Evolutionary conservation across 2,329 filamentous ascomycete genomes (phyloP).

Genomic region (Alternaria triticina): DNA sequence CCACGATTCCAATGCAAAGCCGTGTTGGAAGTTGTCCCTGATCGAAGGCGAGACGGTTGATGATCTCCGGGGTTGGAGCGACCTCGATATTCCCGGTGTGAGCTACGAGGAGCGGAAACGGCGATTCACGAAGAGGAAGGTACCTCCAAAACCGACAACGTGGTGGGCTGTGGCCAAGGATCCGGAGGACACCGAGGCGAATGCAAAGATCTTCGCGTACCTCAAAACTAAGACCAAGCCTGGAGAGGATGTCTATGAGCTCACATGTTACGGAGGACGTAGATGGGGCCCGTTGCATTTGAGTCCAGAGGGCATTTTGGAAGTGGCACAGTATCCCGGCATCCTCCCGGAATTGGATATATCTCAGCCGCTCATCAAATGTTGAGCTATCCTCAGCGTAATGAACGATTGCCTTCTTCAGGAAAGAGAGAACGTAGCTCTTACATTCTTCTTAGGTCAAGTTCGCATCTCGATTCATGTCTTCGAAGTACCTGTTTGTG

Average conservation of each 20-base stretch:
- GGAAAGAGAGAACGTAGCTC: too few species aligned
- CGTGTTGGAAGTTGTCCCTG: neutral
- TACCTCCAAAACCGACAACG: neutral
- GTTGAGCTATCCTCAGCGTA: too few species aligned
- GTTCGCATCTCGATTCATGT: too few species aligned
- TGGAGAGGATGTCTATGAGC: neutral
- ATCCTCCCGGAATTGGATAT: neutral
- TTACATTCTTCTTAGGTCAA: too few species aligned
- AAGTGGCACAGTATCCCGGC: neutral
- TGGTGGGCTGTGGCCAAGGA: neutral
- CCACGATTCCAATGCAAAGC: neutral
- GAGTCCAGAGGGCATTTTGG: neutral
- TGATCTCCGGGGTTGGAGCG: neutral
- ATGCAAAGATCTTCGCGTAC: neutral
- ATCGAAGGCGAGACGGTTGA: neutral
- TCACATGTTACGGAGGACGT: neutral
- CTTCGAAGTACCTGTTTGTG: too few species aligned
- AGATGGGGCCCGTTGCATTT: neutral
- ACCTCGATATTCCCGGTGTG: neutral
- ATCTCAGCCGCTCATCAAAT: neutral
- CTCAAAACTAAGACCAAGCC: neutral
- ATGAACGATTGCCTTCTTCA: too few species aligned
- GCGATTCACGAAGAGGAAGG: neutral
- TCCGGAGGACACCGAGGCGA: neutral
- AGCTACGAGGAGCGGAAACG: neutral